Evolutionary conservation across 371 early-diverging fungal species (phyloP), one percentile per base, ranked within the genome.

Genomic region (Rhizopus stolonifer): DNA sequence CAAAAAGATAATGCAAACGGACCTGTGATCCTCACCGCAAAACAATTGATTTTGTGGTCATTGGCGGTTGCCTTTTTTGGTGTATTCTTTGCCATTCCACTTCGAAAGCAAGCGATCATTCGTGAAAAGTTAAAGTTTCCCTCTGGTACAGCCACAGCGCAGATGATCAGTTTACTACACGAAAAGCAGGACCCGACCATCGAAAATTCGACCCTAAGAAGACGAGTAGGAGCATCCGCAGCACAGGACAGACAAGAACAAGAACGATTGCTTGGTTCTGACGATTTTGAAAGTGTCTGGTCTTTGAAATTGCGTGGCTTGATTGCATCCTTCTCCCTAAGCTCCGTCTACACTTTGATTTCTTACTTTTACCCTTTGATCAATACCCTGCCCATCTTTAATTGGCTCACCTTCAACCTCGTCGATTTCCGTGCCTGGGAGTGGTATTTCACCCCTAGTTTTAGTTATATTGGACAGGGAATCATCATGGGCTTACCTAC

Each of bases 21-120:
- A 0, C 65, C 83, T 0, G 79, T 80, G 36, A 45, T 76, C 10
- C 42, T 72, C 1, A 72, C 70, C 11, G 73, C 72, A 9, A 58
- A 68, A 31, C 74, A 87, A 56, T 57, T 91, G 49, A 73, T 87
- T 14, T 55, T 90, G 0, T 92, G 93, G 93, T 84, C 87, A 8
- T 55, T 91, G n/a, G 91, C 83, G 4, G 76, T 91, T 44, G 86
- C 92, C 6, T 89, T 90, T 67, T 94, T 90, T 72, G 94, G 94
- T 22, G 88, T 94, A 6, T 93, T 93, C 58, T 93, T 94, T 66
- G 93, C 92, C 3, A 80, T 94, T 1, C 92, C 93, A 5, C 63
- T 94, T 40, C 71, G 94, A 39, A 82, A 78, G 29, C 91, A 92
- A 56, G 88, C 86, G 0, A 85, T 91, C 34, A 78, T 93, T 34